Percentiles rank a stretch among this genome's conserved stretches.
Conservation (phyloP, 2,329 filamentous ascomycete genomes). For the Fusarium sp. region DNA sequence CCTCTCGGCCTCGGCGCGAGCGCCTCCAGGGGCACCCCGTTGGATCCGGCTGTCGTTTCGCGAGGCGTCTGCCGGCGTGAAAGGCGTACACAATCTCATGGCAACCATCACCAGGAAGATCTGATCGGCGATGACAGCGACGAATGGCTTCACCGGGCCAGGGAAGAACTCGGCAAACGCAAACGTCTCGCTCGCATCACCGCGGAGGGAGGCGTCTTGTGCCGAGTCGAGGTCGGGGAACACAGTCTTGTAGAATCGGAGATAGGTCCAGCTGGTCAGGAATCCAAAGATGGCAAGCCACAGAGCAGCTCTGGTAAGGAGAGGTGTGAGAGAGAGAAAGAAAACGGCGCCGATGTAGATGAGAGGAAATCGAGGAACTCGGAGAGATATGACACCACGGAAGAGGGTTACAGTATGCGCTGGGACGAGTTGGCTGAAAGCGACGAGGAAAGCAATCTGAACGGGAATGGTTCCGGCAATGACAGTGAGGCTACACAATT, state of each 20-base stretch:
- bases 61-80: slow-evolving; percentile 82
- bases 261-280: slow-evolving; percentile 90
- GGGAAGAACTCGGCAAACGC: slow-evolving; percentile 97
- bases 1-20: slow-evolving; percentile 90
- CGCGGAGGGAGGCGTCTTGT: slow-evolving; percentile 72
- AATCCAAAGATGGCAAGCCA: slow-evolving; percentile 85
- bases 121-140: slow-evolving; percentile 72
- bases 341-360: slow-evolving; percentile 79
- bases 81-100: slow-evolving; percentile 82
- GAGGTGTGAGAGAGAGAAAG: slow-evolving; percentile 65
- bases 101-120: slow-evolving; percentile 80
- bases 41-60: slow-evolving; percentile 68
- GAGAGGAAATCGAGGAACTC: slow-evolving; percentile 78
- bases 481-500: slow-evolving; percentile 70
- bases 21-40: slow-evolving; percentile 69
- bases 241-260: slow-evolving; percentile 90
- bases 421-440: slow-evolving; percentile 96
- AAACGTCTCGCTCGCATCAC: slow-evolving; percentile 96
- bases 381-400: slow-evolving; percentile 85
- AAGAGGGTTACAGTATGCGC: slow-evolving; percentile 97
- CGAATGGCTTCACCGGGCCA: slow-evolving; percentile 78
- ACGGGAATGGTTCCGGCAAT: slow-evolving; percentile 90
- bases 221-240: slow-evolving; percentile 73
- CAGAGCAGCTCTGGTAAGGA: slow-evolving; percentile 75
- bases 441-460: slow-evolving; percentile 93